Base-by-base conservation (phyloP, 352 stramenopile genomes). In the Blastocystis sp. region DNA sequence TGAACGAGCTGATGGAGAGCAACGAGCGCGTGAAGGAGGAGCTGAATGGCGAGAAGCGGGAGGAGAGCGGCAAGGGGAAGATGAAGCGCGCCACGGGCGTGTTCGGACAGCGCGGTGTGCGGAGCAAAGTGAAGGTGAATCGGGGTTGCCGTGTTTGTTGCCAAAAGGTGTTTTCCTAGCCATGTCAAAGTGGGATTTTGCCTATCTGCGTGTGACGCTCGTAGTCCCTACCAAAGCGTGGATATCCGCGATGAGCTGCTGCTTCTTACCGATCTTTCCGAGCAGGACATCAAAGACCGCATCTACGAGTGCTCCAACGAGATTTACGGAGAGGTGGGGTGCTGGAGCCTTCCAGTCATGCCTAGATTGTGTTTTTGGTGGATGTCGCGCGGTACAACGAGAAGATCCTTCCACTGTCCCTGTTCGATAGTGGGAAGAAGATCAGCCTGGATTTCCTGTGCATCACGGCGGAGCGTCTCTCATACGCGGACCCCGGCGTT, bases 241-340 rank as follows among this genome's bases (percentile, higher is more conserved):
- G 71, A 81, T 57, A 81, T 81, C 66, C 71, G 71, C 24, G 71
- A 81, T 65, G 71, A 81, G n/a, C n/a, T 81, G 71, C 17, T 81
- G 48, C 66, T 81, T 81, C 71, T 81, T 42, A 59, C 28, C 54
- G 71, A 81, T 4, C 40, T 81, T n/a, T 52, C 71, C 19, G 24
- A 45, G 4, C 48, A 81, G 42, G 64, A 45, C 34, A n/a, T 81
- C 21, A 63, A 81, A 21, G 57, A 81, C 19, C 11, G 24, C 34
- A 66, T 81, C 10, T 28, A 42, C 28, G 21, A 45, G 7, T 81
- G 71, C n/a, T 81, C 71, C 14, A 81, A 60, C 54, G 71, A 81
- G 57, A 81, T 81, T 21, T 40, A 66, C 45, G 71, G 71, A 6
- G 71, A 81, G 24, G 71, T 81, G 34, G 38, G 10, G 2, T 43